Evolutionary conservation across 441 rosid genomes (phyloP).

Genomic region (Mallotus japonicus): DNA sequence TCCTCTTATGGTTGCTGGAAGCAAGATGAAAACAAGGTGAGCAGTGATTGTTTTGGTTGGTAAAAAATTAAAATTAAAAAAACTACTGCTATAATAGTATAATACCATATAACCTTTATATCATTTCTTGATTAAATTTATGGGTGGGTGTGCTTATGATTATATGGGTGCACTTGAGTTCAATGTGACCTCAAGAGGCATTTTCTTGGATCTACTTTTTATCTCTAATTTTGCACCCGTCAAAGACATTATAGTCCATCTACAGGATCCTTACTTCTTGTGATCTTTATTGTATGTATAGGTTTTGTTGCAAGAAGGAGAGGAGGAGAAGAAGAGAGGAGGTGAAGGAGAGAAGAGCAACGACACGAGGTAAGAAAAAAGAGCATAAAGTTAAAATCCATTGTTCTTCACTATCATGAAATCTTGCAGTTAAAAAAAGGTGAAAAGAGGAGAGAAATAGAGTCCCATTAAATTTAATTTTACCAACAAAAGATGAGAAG

Average conservation of each 20-base stretch:
- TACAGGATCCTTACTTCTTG: constrained; percentile 19
- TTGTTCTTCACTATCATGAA: constrained; percentile 33
- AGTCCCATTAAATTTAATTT: constrained; percentile 23
- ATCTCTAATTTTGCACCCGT: constrained; percentile 34
- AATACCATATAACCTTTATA: neutral
- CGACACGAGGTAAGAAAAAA: constrained; percentile 51
- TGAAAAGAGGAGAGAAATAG: constrained; percentile 20
- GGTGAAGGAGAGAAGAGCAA: constrained; percentile 31
- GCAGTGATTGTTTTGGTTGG: neutral
- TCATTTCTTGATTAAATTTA: neutral
- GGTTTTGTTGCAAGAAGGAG: constrained; percentile 20
- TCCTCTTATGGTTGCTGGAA: neutral
- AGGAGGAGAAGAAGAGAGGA: constrained; percentile 9
- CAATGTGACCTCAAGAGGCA: constrained; percentile 8
- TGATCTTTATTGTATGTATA: constrained; percentile 8
- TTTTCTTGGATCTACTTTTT: constrained; percentile 14
- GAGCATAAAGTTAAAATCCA: constrained; percentile 23
- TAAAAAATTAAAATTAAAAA: neutral
- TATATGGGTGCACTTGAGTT: constrained; percentile 38
- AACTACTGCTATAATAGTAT: too few species aligned
- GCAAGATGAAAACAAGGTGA: constrained; percentile 17
- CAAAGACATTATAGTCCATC: neutral
- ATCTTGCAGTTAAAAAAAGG: constrained; percentile 37
- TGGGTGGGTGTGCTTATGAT: neutral
- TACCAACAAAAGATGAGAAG: constrained; percentile 18